phyloP scores from a whole-genome alignment of 371 early-diverging fungal species.

The Mortierella sp. region DNA sequence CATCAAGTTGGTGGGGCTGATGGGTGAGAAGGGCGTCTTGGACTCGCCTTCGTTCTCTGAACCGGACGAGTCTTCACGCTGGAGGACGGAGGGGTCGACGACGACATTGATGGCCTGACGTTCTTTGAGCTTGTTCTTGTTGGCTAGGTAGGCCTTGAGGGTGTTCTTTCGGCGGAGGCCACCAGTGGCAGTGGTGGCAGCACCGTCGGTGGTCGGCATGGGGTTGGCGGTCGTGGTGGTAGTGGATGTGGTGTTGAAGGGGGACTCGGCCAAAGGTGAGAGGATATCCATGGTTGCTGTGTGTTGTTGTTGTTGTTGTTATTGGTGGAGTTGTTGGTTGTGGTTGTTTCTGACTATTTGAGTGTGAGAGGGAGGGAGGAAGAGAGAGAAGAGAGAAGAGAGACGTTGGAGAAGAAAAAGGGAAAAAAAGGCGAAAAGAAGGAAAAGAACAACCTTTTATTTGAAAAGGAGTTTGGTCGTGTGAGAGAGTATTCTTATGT shows the following conservation, averaged over 20 bases:
- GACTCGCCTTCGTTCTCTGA: slow-evolving; percentile 13
- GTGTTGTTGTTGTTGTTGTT: slow-evolving; percentile 1
- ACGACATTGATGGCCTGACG: slow-evolving; percentile 54
- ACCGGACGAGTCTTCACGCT: slow-evolving; percentile 36
- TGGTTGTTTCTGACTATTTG: slow-evolving; percentile 6
- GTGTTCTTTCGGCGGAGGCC: slow-evolving; percentile 51
- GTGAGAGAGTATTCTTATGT: not conserved
- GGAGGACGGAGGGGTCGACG: slow-evolving; percentile 37
- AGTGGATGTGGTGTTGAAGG: slow-evolving; percentile 10
- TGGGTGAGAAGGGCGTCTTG: slow-evolving; percentile 9
- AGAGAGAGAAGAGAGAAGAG: not conserved
- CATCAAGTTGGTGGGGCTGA: slow-evolving; percentile 11
- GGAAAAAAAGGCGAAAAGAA: not conserved
- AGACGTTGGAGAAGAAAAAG: not conserved
- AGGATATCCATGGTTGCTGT: slow-evolving; percentile 45
- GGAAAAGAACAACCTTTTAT: not conserved
- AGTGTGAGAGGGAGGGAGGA: not conserved
- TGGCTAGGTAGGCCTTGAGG: slow-evolving; percentile 58
- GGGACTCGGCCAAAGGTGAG: slow-evolving; percentile 26
- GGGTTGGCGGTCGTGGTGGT: not conserved
- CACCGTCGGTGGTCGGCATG: not conserved
- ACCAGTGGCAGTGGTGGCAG: not conserved
- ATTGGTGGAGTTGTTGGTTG: not conserved
- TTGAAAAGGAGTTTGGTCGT: slow-evolving; percentile 3
- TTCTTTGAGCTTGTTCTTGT: slow-evolving; percentile 60